A percentile compares a stretch with the other conserved stretches of the same genome.
phyloP scores from a whole-genome alignment of 768 basidiomycete genomes.

The Cyclocybe cylindracea region DNA sequence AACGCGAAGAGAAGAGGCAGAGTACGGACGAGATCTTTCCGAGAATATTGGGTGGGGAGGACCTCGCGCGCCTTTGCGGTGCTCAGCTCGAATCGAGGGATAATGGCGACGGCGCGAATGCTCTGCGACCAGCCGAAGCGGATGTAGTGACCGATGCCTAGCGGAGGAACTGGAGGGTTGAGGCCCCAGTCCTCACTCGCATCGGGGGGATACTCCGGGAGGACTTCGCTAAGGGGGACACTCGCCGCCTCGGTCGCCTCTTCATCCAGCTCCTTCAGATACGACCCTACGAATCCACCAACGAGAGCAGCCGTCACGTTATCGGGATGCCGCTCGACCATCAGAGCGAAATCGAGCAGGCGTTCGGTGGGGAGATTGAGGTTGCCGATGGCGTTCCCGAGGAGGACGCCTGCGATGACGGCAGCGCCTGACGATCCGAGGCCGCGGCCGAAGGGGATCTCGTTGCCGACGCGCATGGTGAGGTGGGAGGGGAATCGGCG shows the following conservation, averaged over 20 bases:
- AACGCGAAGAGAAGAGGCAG: not conserved
- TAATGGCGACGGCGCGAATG: slow-evolving; percentile 92
- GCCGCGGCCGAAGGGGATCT: slow-evolving; percentile 97
- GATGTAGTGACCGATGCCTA: slow-evolving; percentile 92
- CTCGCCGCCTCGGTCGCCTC: slow-evolving; percentile 81
- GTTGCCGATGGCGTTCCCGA: slow-evolving; percentile 81
- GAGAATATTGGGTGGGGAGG: slow-evolving; percentile 80
- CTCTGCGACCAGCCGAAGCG: slow-evolving; percentile 82
- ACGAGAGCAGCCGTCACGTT: slow-evolving; percentile 97
- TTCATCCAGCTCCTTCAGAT: slow-evolving; percentile 86
- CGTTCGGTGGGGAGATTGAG: slow-evolving; percentile 70
- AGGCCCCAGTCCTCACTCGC: slow-evolving; percentile 91
- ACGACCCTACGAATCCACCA: slow-evolving; percentile 96
- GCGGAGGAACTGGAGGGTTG: slow-evolving; percentile 84
- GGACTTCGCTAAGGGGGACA: slow-evolving; percentile 92
- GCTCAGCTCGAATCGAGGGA: slow-evolving; percentile 93
- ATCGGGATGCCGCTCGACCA: slow-evolving; percentile 99
- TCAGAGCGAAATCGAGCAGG: slow-evolving; percentile 92
- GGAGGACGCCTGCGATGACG: slow-evolving; percentile 95
- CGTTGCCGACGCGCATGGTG: slow-evolving; percentile 78
- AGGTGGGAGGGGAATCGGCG: slow-evolving; percentile 76
- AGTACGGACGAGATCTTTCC: slow-evolving; percentile 83
- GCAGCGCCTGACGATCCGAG: slow-evolving; percentile 98
- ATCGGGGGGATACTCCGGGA: slow-evolving; percentile 94
- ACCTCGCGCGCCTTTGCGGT: slow-evolving; percentile 93